Percentiles rank a stretch among this genome's conserved stretches.
Conservation (phyloP, 2,329 filamentous ascomycete species). For the Diaporthe vaccinii region DNA sequence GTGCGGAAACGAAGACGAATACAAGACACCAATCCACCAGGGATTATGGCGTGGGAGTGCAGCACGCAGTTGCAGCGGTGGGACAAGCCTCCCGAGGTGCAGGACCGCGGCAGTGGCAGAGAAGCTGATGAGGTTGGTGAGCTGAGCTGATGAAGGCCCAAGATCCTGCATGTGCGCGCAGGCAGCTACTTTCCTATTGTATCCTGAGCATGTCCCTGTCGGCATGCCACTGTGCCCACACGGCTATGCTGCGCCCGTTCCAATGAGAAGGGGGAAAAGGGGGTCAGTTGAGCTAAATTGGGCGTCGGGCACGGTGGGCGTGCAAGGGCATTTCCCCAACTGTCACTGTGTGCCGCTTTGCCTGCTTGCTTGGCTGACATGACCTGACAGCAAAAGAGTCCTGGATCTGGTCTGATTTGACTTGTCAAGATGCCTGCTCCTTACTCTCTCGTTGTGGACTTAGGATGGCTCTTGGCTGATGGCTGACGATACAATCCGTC, state of each 20-base stretch:
- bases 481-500: background rate
- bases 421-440: background rate
- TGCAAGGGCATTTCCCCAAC: slow-evolving; percentile 4
- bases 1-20: slow-evolving; percentile 8
- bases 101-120: background rate
- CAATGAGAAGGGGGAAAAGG: slow-evolving; percentile 24
- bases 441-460: background rate
- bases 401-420: background rate
- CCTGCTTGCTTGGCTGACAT: slow-evolving; percentile 1
- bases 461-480: background rate
- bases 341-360: background rate
- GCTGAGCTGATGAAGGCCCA: slow-evolving; percentile 7
- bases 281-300: slow-evolving; percentile 15
- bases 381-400: slow-evolving; percentile 9
- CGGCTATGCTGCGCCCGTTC: slow-evolving; percentile 21
- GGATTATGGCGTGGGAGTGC: slow-evolving; percentile 15
- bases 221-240: slow-evolving; percentile 19
- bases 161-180: slow-evolving; percentile 22
- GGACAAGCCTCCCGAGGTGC: slow-evolving; percentile 20
- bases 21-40: slow-evolving; percentile 18
- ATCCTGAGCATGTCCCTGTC: background rate
- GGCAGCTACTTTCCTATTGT: slow-evolving; percentile 20
- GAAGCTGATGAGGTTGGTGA: background rate
- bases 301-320: background rate
- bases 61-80: slow-evolving; percentile 1